Evolutionary conservation across 2,329 filamentous ascomycete species (phyloP).

Genomic region (Pseudogymnoascus sp.): DNA sequence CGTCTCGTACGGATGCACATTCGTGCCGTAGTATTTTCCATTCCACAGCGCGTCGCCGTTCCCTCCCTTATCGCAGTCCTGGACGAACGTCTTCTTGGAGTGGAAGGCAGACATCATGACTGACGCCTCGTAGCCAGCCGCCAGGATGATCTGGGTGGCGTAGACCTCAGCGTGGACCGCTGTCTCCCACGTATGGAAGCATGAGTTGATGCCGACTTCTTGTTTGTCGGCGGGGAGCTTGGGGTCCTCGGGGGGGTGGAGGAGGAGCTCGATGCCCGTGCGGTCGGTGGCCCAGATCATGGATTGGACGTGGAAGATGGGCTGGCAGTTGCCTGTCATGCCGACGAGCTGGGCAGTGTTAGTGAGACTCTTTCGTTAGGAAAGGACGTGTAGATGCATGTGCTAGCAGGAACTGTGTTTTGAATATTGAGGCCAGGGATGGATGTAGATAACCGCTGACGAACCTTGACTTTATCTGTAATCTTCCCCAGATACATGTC

Average conservation of each 20-base stretch:
- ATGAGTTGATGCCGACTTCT: slow-evolving; percentile 22
- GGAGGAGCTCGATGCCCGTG: slow-evolving; percentile 20
- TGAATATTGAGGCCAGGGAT: not conserved
- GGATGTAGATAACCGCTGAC: not conserved
- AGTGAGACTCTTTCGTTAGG: not conserved
- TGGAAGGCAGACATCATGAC: slow-evolving; percentile 24
- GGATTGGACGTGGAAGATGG: slow-evolving; percentile 24
- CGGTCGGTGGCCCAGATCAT: slow-evolving; percentile 27
- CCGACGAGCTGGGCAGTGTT: slow-evolving; percentile 22
- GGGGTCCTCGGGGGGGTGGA: slow-evolving; percentile 20
- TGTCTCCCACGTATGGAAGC: slow-evolving; percentile 18
- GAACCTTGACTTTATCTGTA: slow-evolving; percentile 24
- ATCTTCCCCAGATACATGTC: slow-evolving; percentile 23
- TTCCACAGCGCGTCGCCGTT: slow-evolving; percentile 22
- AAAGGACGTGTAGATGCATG: not conserved
- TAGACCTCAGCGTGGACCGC: slow-evolving; percentile 24
- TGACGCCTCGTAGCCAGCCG: slow-evolving; percentile 23
- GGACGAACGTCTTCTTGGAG: slow-evolving; percentile 14
- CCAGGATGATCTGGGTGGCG: slow-evolving; percentile 18
- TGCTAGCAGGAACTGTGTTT: not conserved
- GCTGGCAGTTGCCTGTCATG: slow-evolving; percentile 25
- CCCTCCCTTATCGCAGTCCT: slow-evolving; percentile 11
- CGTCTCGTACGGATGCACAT: slow-evolving; percentile 25
- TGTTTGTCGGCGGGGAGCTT: slow-evolving; percentile 11
- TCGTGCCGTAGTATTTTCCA: slow-evolving; percentile 22